Evolutionary conservation across 108 stramenopile species (phyloP).

Genomic region (Parietichytrium sp.): DNA sequence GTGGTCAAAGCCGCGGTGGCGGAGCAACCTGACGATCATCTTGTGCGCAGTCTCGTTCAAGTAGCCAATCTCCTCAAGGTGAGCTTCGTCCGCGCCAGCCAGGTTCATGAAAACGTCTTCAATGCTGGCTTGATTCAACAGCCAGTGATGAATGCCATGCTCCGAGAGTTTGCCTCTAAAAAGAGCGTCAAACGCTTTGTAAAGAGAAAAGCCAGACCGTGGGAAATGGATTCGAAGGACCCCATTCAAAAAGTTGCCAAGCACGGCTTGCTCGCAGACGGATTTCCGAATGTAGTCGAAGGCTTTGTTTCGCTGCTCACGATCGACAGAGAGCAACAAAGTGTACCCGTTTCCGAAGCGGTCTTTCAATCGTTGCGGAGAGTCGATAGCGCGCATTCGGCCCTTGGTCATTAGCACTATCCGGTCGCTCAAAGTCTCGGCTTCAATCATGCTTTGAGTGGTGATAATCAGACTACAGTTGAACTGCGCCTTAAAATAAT

Average conservation of each 20-base stretch:
- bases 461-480: conserved; percentile 50
- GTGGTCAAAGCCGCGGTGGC: conserved; percentile 1
- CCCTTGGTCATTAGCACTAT: conserved; percentile 61
- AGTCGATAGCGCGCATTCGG: conserved; percentile 55
- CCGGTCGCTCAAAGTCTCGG: conserved; percentile 60
- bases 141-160: neutral
- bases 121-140: conserved; percentile 15
- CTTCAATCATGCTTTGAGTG: conserved; percentile 69
- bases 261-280: neutral
- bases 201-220: neutral
- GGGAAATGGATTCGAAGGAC: conserved; percentile 30
- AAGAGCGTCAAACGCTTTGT: neutral
- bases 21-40: neutral
- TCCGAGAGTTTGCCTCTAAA: neutral
- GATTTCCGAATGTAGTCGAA: neutral
- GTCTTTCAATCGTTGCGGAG: conserved; percentile 56
- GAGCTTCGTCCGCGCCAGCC: conserved; percentile 15
- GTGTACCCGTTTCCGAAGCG: conserved; percentile 60
- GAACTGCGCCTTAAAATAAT: neutral
- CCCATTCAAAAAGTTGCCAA: conserved; percentile 26
- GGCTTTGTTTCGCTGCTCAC: neutral
- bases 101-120: conserved; percentile 38
- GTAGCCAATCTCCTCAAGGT: conserved; percentile 23
- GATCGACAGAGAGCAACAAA: conserved; percentile 44
- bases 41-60: conserved; percentile 21